Percentiles rank a stretch among this genome's conserved stretches.
Conservation (phyloP, 202 grass and related monocot genomes). For the Musa balbisiana region DNA sequence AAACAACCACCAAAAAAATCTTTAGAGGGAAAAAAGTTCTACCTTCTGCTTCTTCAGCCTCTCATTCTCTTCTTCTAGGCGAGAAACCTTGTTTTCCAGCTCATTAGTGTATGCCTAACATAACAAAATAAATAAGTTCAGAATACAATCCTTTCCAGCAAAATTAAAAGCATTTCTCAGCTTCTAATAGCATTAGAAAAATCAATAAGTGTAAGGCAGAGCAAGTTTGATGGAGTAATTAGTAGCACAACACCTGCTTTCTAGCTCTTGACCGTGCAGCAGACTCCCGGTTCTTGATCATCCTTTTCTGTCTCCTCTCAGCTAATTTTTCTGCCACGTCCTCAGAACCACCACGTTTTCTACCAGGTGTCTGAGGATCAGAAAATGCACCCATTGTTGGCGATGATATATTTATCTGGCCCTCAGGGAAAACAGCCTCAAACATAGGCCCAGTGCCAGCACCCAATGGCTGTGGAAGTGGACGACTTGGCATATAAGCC, state of each 20-base stretch:
- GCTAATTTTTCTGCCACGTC: slow-evolving; percentile 52
- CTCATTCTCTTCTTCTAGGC: slow-evolving; percentile 82
- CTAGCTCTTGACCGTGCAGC: slow-evolving; percentile 97
- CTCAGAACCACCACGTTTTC: slow-evolving; percentile 42
- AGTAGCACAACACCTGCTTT: slow-evolving; percentile 55
- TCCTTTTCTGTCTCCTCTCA: slow-evolving; percentile 97
- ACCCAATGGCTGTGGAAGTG: slow-evolving; percentile 45
- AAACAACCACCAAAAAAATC: too few relatives aligned
- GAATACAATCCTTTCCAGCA: not conserved
- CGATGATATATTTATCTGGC: slow-evolving; percentile 35
- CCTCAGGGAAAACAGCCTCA: slow-evolving; percentile 59
- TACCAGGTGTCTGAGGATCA: slow-evolving; percentile 45
- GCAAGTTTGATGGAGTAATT: not conserved
- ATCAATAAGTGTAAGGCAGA: slow-evolving; percentile 4
- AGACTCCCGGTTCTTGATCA: slow-evolving; percentile 98
- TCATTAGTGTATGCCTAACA: slow-evolving; percentile 97
- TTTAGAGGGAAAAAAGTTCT: not conserved
- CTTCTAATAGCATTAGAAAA: not conserved
- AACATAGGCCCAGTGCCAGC: slow-evolving; percentile 41
- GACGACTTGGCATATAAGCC: slow-evolving; percentile 39
- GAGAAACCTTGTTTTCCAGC: slow-evolving; percentile 92
- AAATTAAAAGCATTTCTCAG: not conserved
- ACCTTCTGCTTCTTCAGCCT: slow-evolving; percentile 81
- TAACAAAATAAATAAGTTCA: slow-evolving; percentile 25
- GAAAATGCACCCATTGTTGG: slow-evolving; percentile 41